Base-by-base conservation (phyloP, 2,329 filamentous ascomycete species). In the Fusarium nematophilum region DNA sequence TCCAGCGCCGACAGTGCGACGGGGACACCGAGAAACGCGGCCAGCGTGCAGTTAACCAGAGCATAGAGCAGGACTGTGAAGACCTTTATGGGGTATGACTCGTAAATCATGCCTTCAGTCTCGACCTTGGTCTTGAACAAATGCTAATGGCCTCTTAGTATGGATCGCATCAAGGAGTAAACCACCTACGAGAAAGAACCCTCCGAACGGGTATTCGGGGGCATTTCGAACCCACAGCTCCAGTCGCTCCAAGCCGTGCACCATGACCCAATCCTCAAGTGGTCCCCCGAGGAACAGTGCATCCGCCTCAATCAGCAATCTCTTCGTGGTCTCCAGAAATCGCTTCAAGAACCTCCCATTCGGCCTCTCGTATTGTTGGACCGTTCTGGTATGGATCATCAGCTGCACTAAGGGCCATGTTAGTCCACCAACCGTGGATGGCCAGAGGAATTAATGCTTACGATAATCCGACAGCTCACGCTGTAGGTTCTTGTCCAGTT, bases 1-100 rank as follows among this genome's bases (percentile, higher is more conserved):
- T 26, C 29, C 13, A 58, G 23, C 8, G 55, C 39, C 11, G 53
- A 44, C 2, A 58, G 14, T 3, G 37, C 18, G 2, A 58, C 55
- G 3, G 55, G 55, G 7, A 46, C 34, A 9, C 50, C 55, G 3
- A 50, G 44, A n/a, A 58, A 33, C 3, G 33, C 23, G 11, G 39
- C 45, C 15, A 53, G 13, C 6, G 33, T 8, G 34, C 52, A n/a
- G 36, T 45, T 42, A 17, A 25, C 33, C 14, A 46, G 8, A 3
- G 39, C 39, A 10, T 10, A 6, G 9, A 49, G 6, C 5, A 39
- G 11, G 13, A 15, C 27, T 14, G 17, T 13, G 25, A 53, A 29
- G 6, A 15, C 13, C 10, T 11, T 17, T 2, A 21, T 6, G 5
- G 54, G 6, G 21, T 52, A 56, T 5, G n/a, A 15, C 3, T 21